Conservation (phyloP, 345 rosid species). For the Hibiscus syriacus region DNA sequence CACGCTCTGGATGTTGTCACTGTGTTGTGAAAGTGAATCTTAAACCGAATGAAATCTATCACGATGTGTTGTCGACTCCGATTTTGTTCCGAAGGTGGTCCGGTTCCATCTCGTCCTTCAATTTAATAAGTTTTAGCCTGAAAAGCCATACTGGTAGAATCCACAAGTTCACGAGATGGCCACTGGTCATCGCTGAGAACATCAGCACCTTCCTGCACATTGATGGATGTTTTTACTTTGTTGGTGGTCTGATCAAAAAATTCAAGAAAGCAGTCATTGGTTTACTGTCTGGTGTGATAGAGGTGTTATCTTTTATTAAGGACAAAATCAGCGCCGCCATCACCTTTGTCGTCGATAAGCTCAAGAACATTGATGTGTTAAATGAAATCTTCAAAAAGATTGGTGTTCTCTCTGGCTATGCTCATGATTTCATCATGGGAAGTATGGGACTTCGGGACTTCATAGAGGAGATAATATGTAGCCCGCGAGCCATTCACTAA, state of each 20-base stretch:
- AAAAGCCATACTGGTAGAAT: slow-evolving; percentile 19
- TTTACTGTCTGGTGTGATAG: neutral
- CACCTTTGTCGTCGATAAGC: neutral
- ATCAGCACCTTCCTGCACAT: neutral
- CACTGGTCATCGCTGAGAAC: neutral
- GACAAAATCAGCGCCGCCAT: neutral
- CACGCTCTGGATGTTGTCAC: too few species aligned
- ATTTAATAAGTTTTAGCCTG: slow-evolving; percentile 46
- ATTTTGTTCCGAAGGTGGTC: slow-evolving; percentile 48
- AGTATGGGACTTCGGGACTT: slow-evolving; percentile 28
- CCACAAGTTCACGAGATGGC: slow-evolving; percentile 16
- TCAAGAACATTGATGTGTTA: neutral
- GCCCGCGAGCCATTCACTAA: slow-evolving; percentile 33
- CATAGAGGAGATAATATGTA: slow-evolving; percentile 23
- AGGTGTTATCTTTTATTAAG: neutral
- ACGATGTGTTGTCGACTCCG: slow-evolving; percentile 22
- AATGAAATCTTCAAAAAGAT: neutral
- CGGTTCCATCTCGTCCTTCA: slow-evolving; percentile 34
- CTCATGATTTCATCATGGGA: slow-evolving; percentile 1
- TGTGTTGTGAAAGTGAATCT: too few species aligned
- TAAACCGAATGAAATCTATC: neutral
- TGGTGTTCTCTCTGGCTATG: neutral
- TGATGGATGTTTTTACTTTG: neutral
- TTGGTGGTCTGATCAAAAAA: neutral
- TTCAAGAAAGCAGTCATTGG: neutral